Percentiles rank a stretch among this genome's conserved stretches.
Evolutionary conservation across 371 early-diverging fungal genomes (phyloP).

Genomic region (Mucor velutinosus): DNA sequence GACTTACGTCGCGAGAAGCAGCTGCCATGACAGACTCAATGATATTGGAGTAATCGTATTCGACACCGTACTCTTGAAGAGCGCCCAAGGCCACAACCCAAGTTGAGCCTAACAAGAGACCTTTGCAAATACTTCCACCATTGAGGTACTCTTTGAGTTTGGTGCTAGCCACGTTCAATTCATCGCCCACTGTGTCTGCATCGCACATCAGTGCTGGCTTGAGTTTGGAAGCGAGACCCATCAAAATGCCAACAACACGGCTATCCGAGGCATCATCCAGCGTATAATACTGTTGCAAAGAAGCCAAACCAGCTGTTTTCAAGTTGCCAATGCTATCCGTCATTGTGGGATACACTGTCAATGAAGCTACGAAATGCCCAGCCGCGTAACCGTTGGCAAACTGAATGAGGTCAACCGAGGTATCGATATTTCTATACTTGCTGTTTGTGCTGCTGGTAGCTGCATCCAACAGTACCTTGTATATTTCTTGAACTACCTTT

Average conservation of each 20-base stretch:
- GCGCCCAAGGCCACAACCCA: constrained; percentile 38
- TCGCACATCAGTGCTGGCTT: constrained; percentile 25
- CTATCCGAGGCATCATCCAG: constrained; percentile 19
- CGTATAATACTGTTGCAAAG: constrained; percentile 25
- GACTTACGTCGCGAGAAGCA: constrained; percentile 32
- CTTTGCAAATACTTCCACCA: constrained; percentile 21
- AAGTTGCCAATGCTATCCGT: constrained; percentile 35
- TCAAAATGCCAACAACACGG: constrained; percentile 40
- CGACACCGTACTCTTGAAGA: constrained; percentile 11
- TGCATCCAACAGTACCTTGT: constrained; percentile 21
- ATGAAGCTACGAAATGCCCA: constrained; percentile 41
- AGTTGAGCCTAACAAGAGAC: constrained; percentile 32
- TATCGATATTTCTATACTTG: constrained; percentile 31
- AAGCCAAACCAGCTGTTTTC: constrained; percentile 11
- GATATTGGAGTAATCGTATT: constrained; percentile 16
- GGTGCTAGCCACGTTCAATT: constrained; percentile 24
- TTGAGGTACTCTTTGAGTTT: constrained; percentile 20
- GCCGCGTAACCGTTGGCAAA: constrained; percentile 60
- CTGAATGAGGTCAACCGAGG: constrained; percentile 37
- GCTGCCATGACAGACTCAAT: constrained; percentile 25
- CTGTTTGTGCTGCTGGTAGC: not conserved
- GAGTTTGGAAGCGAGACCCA: constrained; percentile 44
- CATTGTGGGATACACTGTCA: constrained; percentile 52
- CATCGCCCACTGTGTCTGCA: constrained; percentile 24
- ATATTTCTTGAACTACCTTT: constrained; percentile 27